Percentiles rank a stretch among this genome's conserved stretches.
Conservation (phyloP, 306 rosid genomes). For the Inga leiocalycina region DNA sequence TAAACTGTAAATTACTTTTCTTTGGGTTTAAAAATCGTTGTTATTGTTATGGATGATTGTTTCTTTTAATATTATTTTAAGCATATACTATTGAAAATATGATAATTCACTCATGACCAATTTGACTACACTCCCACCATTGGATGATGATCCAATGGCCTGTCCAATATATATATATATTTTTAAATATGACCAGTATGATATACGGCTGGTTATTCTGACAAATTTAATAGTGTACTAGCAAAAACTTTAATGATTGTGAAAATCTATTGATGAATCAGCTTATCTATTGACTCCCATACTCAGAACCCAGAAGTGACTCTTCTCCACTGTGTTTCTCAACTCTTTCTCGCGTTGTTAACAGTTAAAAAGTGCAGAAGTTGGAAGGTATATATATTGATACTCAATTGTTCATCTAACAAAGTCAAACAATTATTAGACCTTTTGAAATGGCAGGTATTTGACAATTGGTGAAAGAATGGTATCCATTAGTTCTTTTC, state of each 20-base stretch:
- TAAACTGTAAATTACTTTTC: neutral
- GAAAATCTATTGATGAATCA: neutral
- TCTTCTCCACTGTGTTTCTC: conserved; percentile 20
- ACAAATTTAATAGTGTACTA: neutral
- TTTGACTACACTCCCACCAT: neutral
- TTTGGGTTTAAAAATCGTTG: neutral
- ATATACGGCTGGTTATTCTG: neutral
- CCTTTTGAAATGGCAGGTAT: neutral
- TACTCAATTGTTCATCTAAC: neutral
- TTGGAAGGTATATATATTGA: neutral
- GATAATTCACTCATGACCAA: neutral
- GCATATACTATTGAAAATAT: neutral
- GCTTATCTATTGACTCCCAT: conserved; percentile 9
- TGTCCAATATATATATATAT: neutral
- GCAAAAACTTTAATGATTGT: neutral
- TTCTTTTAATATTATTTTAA: neutral
- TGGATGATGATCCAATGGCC: neutral
- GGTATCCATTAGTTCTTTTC: neutral
- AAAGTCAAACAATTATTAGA: neutral
- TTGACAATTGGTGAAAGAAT: neutral
- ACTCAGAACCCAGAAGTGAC: neutral
- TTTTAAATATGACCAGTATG: neutral
- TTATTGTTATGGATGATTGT: neutral
- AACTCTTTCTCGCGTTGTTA: conserved; percentile 22
- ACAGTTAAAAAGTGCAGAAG: conserved; percentile 4